Base-by-base conservation (phyloP, 2,329 filamentous ascomycete genomes). In the Phialemonium atrogriseum region DNA sequence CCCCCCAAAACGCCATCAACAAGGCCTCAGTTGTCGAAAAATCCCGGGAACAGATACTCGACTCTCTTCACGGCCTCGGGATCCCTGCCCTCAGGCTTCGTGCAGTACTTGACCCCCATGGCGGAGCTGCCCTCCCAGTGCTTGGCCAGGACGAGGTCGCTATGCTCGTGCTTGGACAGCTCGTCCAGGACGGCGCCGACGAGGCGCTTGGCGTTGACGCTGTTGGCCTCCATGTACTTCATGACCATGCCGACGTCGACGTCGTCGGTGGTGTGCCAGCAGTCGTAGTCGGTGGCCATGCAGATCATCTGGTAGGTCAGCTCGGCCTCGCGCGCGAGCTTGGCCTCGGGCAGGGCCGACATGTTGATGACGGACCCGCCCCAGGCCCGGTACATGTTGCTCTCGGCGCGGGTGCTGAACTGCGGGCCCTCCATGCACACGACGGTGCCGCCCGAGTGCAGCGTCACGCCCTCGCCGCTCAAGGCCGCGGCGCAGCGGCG, bases 281-380 rank as follows among this genome's bases (percentile, higher is more conserved):
- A 96, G 67, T 98, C 91, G 59, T 98, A 98, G 66, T 98, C 91
- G 17, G 91, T 98, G 20, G 86, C 85, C 91, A 98, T 98, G 70
- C 89, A 94, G 51, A 98, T 94, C 75, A 95, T 93, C 66, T 94
- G 87, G 61, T 96, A 96, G 21, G 82, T 83, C 47, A 98, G 83
- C 67, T 98, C 91, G 15, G 91, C 91, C 66, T 98, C 91, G 33
- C 85, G 80, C 8, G 91, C 91, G 13, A 98, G 78, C 70, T 98
- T 98, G 30, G 89, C 84, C 64, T 98, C 91, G 13, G 91, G 91
- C 11, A 98, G 72, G 10, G 81, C 82, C 26, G 85, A 94, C 91
- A 98, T 98, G 73, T 96, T 96, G 70, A 98, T 96, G 32, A 96
- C 84, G 43, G 76, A 83, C 46, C 88, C 89, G 48, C 89, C 89